phyloP scores from a whole-genome alignment of 495 filamentous ascomycete genomes.

The Melanomma pulvis-pyrius region DNA sequence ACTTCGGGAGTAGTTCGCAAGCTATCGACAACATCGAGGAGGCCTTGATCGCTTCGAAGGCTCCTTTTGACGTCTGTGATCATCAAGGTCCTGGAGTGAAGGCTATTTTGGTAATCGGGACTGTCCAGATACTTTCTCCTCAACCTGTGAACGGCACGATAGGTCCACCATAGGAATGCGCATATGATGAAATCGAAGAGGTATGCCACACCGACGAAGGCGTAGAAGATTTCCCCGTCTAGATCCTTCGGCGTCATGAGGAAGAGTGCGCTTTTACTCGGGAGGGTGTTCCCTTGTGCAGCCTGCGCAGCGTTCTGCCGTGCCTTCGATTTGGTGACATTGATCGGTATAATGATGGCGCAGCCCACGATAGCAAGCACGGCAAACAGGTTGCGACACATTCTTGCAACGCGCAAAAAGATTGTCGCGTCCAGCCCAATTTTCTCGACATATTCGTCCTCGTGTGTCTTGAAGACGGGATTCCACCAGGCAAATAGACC shows the following conservation, averaged over 20 bases:
- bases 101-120: conserved; percentile 82
- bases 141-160: conserved; percentile 68
- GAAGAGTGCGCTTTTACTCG: conserved; percentile 45
- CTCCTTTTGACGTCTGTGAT: conserved; percentile 81
- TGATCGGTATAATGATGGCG: conserved; percentile 80
- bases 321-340: conserved; percentile 58
- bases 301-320: conserved; percentile 12
- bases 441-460: conserved; percentile 72
- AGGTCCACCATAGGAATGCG: conserved; percentile 89
- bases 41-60: conserved; percentile 78
- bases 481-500: conserved; percentile 82
- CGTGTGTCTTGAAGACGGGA: conserved; percentile 75
- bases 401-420: conserved; percentile 83
- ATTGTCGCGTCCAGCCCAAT: conserved; percentile 88
- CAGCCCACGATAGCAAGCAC: conserved; percentile 73
- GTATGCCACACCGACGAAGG: conserved; percentile 79
- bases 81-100: conserved; percentile 91
- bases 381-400: conserved; percentile 91
- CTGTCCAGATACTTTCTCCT: conserved; percentile 81
- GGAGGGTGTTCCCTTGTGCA: conserved; percentile 35
- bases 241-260: conserved; percentile 62
- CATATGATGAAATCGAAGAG: conserved; percentile 73
- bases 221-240: conserved; percentile 68
- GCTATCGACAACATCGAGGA: conserved; percentile 75
- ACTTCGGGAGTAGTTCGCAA: conserved; percentile 74